Evolutionary conservation across 2,329 filamentous ascomycete species (phyloP).

Genomic region (Diaporthe velutina): DNA sequence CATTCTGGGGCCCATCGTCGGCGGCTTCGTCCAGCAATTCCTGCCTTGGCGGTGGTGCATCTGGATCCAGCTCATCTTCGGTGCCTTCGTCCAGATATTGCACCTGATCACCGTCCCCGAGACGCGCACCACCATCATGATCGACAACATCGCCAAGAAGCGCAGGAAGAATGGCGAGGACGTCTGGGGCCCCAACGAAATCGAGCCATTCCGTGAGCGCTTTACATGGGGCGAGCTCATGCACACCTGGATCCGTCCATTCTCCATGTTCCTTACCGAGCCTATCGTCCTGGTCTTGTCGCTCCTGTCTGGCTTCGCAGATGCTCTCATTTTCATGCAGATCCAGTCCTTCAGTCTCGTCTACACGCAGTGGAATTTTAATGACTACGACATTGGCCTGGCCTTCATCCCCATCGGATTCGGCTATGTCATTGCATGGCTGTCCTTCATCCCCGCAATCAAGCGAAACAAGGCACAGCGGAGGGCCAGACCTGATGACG

Average conservation of each 20-base stretch:
- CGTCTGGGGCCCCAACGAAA: slow-evolving; percentile 80
- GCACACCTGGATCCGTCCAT: slow-evolving; percentile 72
- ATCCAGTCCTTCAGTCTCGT: slow-evolving; percentile 79
- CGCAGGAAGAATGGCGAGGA: slow-evolving; percentile 74
- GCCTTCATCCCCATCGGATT: slow-evolving; percentile 76
- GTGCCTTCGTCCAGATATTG: slow-evolving; percentile 74
- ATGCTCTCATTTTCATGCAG: slow-evolving; percentile 83
- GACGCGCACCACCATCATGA: slow-evolving; percentile 81
- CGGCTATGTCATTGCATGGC: slow-evolving; percentile 74
- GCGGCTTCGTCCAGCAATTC: slow-evolving; percentile 78
- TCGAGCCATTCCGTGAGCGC: slow-evolving; percentile 70
- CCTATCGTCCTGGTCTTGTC: slow-evolving; percentile 80
- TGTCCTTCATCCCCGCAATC: slow-evolving; percentile 70
- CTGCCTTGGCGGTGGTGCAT: slow-evolving; percentile 77
- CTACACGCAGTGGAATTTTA: slow-evolving; percentile 76
- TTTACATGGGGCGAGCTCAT: slow-evolving; percentile 71
- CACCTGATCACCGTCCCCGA: slow-evolving; percentile 81
- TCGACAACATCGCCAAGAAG: slow-evolving; percentile 84
- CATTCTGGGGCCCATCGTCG: slow-evolving; percentile 82
- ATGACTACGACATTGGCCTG: slow-evolving; percentile 67
- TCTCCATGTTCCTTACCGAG: slow-evolving; percentile 80
- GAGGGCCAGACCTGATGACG: slow-evolving; percentile 62
- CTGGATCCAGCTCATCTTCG: slow-evolving; percentile 88
- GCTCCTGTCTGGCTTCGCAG: slow-evolving; percentile 78
- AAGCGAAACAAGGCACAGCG: slow-evolving; percentile 65